phyloP scores from a whole-genome alignment of 768 basidiomycete genomes.

The Boletus sp. region DNA sequence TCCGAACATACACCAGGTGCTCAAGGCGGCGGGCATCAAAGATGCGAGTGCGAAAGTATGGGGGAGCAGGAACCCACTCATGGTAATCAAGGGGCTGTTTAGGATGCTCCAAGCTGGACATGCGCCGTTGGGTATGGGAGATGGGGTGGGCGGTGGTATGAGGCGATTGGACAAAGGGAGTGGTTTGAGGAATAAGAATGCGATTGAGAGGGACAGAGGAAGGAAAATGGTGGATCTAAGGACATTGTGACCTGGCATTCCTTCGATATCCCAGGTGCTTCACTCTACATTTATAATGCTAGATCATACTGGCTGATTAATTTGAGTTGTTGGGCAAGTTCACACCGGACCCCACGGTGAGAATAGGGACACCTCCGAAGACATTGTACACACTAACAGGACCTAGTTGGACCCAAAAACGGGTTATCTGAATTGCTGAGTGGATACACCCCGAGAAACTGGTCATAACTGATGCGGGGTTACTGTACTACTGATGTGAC shows the following conservation, averaged over 20 bases:
- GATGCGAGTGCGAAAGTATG: slow-evolving; percentile 95
- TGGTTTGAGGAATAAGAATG: slow-evolving; percentile 65
- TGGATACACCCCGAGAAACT: neutral
- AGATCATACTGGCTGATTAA: neutral
- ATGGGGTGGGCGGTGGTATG: slow-evolving; percentile 74
- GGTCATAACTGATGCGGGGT: neutral
- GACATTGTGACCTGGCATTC: slow-evolving; percentile 37
- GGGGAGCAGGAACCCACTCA: slow-evolving; percentile 78
- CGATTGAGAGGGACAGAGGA: slow-evolving; percentile 81
- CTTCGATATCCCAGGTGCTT: neutral
- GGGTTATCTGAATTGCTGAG: no score
- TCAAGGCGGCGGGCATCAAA: slow-evolving; percentile 93
- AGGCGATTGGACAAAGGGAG: slow-evolving; percentile 71
- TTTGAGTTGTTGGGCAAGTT: neutral
- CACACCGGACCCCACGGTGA: no score
- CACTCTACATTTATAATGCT: neutral
- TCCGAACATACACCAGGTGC: slow-evolving; percentile 82
- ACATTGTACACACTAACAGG: no score
- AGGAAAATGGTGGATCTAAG: slow-evolving; percentile 70
- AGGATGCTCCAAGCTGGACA: slow-evolving; percentile 84
- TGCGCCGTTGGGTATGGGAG: slow-evolving; percentile 76
- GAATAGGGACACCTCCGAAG: no score
- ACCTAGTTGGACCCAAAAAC: no score
- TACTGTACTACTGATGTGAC: no score
- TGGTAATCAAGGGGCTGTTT: slow-evolving; percentile 81